Evolutionary conservation across 73 alveolate genomes (phyloP).

Genomic region (Paramecium pentaurelia): DNA sequence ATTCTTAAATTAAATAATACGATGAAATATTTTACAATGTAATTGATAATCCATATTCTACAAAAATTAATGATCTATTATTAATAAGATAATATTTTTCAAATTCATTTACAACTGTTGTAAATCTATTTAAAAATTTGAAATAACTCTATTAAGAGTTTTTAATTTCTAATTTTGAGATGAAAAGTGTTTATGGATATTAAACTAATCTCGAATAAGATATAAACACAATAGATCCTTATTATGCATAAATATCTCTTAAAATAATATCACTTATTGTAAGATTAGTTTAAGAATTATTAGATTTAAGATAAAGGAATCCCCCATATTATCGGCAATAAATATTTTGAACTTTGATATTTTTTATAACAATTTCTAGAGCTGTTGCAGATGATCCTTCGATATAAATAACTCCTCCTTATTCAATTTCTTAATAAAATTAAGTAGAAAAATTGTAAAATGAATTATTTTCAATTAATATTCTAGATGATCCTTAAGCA

Average conservation of each 20-base stretch:
- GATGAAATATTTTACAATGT: neutral
- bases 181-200: neutral
- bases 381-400: neutral
- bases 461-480: neutral
- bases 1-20: neutral
- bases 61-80: neutral
- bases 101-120: neutral
- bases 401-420: neutral
- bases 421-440: neutral
- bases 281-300: neutral
- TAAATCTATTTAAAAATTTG: neutral
- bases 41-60: neutral
- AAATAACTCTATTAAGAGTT: neutral
- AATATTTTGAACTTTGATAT: neutral
- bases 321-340: neutral
- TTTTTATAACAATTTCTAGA: neutral
- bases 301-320: neutral
- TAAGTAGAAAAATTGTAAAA: neutral
- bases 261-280: neutral
- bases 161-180: neutral
- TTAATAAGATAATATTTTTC: neutral
- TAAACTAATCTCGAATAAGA: neutral
- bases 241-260: neutral
- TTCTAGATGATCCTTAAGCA: neutral
- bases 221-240: neutral